These are phyloP conservation scores for Aspergillus tubingensis DNA, from an alignment of 2,329 filamentous ascomycete genomes.

Conservation along the genomic window DNA sequence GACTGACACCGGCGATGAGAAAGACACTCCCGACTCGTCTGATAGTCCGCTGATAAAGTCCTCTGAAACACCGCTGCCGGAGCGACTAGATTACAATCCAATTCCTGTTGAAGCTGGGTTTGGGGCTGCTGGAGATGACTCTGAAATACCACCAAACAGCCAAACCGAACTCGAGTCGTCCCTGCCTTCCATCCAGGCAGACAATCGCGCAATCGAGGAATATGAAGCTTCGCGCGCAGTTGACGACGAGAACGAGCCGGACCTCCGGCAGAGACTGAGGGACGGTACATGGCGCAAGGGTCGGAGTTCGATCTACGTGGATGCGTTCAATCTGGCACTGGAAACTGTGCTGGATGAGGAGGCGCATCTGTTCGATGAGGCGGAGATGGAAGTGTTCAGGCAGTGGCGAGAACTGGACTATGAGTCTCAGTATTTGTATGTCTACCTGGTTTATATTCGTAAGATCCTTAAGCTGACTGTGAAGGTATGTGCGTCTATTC, in stretches of 20 bases:
- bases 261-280: conserved; percentile 54
- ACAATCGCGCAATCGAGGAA: conserved; percentile 72
- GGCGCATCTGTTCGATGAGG: conserved; percentile 78
- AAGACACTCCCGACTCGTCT: conserved; percentile 5
- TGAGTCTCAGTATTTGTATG: conserved; percentile 86
- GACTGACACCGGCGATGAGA: conserved; percentile 9
- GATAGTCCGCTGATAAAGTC: conserved; percentile 40
- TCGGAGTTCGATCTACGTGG: conserved; percentile 89
- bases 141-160: conserved; percentile 36
- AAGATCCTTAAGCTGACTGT: conserved; percentile 5
- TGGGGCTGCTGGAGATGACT: conserved; percentile 24
- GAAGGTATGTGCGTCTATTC: conserved; percentile 86
- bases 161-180: conserved; percentile 71
- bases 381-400: conserved; percentile 74
- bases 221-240: conserved; percentile 72
- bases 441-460: conserved; percentile 9
- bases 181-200: conserved; percentile 66
- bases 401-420: conserved; percentile 75
- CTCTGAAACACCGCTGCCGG: not conserved
- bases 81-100: conserved; percentile 27
- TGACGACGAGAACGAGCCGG: conserved; percentile 43
- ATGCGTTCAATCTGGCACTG: conserved; percentile 91
- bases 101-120: not conserved
- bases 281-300: conserved; percentile 70
- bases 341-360: conserved; percentile 90